Conservation (phyloP, 768 basidiomycete genomes). For the Mycena rosella region DNA sequence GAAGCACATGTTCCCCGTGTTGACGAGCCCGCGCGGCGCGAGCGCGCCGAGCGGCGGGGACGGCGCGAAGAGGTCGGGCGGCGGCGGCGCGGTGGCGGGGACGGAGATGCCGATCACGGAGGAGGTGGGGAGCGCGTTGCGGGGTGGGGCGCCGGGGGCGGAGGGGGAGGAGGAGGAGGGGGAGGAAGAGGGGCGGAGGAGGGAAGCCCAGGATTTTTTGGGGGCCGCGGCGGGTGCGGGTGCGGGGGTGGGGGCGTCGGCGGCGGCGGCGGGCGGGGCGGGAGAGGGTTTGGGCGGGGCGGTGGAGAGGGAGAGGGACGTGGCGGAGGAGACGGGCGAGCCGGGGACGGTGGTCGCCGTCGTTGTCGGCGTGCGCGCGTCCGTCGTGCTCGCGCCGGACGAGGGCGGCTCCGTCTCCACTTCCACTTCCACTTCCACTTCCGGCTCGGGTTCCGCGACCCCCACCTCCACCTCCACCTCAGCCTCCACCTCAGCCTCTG, state of each 20-base stretch:
- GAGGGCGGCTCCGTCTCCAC: slow-evolving; percentile 13
- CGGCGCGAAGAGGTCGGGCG: not conserved
- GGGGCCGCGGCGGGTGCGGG: slow-evolving; percentile 41
- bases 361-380: slow-evolving; percentile 55
- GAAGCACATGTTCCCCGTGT: slow-evolving; percentile 98
- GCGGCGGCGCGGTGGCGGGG: no score
- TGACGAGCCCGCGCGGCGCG: slow-evolving; percentile 84
- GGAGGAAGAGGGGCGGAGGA: slow-evolving; percentile 71
- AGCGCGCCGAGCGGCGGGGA: not conserved
- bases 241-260: not conserved
- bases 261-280: slow-evolving; percentile 20
- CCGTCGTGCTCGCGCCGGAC: slow-evolving; percentile 51
- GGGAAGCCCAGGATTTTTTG: slow-evolving; percentile 86
- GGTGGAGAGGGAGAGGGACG: not conserved
- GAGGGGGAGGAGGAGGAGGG: slow-evolving; percentile 42
- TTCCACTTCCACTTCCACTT: not conserved
- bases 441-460: not conserved
- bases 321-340: slow-evolving; percentile 70
- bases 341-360: slow-evolving; percentile 64
- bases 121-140: slow-evolving; percentile 71
- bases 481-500: not conserved
- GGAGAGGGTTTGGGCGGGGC: slow-evolving; percentile 26
- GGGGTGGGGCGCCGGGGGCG: not conserved
- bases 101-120: slow-evolving; percentile 53
- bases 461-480: not conserved